Conservation (phyloP, 345 rosid genomes). For the Balakata baccata region DNA sequence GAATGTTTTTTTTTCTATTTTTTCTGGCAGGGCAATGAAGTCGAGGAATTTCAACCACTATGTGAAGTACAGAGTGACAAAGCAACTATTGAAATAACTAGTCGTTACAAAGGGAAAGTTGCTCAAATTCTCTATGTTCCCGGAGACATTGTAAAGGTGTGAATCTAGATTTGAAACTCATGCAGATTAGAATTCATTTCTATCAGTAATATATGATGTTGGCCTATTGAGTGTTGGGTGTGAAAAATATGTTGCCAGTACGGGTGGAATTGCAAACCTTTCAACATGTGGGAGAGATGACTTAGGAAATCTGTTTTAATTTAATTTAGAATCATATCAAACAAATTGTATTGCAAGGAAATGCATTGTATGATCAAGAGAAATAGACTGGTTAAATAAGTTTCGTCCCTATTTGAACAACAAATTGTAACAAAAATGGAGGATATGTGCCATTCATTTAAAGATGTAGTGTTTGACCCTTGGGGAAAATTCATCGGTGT, state of each 20-base stretch:
- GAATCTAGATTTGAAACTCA: not conserved
- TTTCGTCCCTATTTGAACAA: too few relatives aligned
- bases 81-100: slow-evolving; percentile 91
- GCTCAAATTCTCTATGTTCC: slow-evolving; percentile 54
- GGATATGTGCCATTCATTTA: too few relatives aligned
- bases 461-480: too few relatives aligned
- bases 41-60: slow-evolving; percentile 90
- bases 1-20: slow-evolving; percentile 4
- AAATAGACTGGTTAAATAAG: too few relatives aligned
- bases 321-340: not conserved
- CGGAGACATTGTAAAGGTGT: slow-evolving; percentile 83
- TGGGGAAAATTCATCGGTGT: not conserved
- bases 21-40: slow-evolving; percentile 61
- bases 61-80: slow-evolving; percentile 99
- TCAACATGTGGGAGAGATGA: not conserved
- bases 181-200: not conserved
- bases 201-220: not conserved
- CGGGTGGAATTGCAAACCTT: not conserved
- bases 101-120: slow-evolving; percentile 87
- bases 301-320: not conserved
- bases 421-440: too few relatives aligned
- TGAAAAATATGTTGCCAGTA: not conserved
- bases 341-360: too few relatives aligned
- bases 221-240: not conserved
- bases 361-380: too few relatives aligned